Evolutionary conservation across 1,284 basidiomycete species (phyloP).

Genomic region (Rhodotorula sp.): DNA sequence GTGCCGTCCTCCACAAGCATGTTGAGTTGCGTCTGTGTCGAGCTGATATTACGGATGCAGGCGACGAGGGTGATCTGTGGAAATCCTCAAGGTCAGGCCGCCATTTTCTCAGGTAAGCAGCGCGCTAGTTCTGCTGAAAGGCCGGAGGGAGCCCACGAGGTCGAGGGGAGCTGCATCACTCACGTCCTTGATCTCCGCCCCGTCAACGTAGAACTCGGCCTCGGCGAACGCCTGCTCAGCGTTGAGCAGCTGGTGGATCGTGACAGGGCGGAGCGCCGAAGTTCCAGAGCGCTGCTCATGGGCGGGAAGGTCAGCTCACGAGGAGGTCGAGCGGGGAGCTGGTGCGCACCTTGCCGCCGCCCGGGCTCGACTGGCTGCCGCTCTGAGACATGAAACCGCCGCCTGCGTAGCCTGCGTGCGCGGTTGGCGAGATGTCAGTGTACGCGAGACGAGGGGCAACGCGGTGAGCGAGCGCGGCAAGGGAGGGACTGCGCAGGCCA

Average conservation of each 20-base stretch:
- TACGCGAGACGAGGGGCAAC: too few relatives aligned
- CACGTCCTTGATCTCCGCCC: slow-evolving; percentile 77
- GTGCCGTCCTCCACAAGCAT: slow-evolving; percentile 88
- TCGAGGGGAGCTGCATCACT: slow-evolving; percentile 39
- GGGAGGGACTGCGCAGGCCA: neutral
- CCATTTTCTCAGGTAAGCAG: too few relatives aligned
- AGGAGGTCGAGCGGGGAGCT: accelerated
- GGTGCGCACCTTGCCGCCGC: slow-evolving; percentile 17
- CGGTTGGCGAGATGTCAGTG: neutral
- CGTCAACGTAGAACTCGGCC: slow-evolving; percentile 82
- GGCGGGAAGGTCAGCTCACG: neutral
- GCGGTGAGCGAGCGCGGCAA: neutral
- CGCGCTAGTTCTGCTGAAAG: too few relatives aligned
- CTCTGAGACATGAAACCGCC: slow-evolving; percentile 23
- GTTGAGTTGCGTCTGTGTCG: slow-evolving; percentile 76
- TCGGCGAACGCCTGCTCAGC: slow-evolving; percentile 83
- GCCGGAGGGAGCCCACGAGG: neutral
- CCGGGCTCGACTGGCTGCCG: slow-evolving; percentile 5
- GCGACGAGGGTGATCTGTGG: slow-evolving; percentile 68
- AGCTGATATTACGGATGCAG: slow-evolving; percentile 68
- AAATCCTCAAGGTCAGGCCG: too few relatives aligned
- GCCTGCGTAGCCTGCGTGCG: slow-evolving; percentile 12
- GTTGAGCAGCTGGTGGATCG: slow-evolving; percentile 73
- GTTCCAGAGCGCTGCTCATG: slow-evolving; percentile 24
- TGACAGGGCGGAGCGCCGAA: slow-evolving; percentile 70